A percentile compares a stretch with the other conserved stretches of the same genome.
Conservation (phyloP, 768 basidiomycete genomes). For the Gautieria morchelliformis region DNA sequence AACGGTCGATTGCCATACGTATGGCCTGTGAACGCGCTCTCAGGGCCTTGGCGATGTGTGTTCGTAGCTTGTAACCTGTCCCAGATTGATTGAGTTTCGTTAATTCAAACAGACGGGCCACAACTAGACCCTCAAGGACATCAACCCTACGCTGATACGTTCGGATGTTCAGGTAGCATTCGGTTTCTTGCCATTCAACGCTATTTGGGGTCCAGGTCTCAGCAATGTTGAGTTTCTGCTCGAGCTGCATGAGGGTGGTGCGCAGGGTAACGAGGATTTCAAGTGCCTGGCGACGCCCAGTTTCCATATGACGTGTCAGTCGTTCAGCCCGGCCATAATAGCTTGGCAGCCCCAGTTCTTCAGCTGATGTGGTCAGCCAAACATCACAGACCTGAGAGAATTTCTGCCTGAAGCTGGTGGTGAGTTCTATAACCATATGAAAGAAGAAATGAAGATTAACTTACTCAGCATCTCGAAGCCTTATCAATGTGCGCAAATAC, state of each 20-base stretch:
- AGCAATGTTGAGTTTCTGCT: constrained; percentile 1
- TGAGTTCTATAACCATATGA: neutral
- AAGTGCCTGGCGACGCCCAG: neutral
- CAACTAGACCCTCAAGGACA: constrained; percentile 21
- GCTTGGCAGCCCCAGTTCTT: neutral
- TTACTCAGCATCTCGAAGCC: neutral
- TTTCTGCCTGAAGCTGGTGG: neutral
- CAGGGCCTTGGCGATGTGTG: constrained; percentile 23
- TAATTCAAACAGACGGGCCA: constrained; percentile 22
- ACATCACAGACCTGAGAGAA: neutral
- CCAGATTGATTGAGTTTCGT: constrained; percentile 18
- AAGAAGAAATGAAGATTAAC: neutral
- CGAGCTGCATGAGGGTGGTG: neutral
- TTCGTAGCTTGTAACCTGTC: constrained; percentile 25
- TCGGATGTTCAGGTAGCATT: constrained; percentile 1
- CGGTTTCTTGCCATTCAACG: constrained; percentile 7
- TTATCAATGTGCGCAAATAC: neutral
- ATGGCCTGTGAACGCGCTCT: constrained; percentile 18
- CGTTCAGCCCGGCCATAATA: neutral
- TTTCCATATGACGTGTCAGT: neutral
- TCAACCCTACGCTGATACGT: constrained; percentile 18
- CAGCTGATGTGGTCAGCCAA: neutral
- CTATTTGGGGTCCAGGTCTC: constrained; percentile 12
- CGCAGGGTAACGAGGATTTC: neutral
- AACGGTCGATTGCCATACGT: constrained; percentile 18